These are phyloP conservation scores for Penicilliopsis zonata DNA, from an alignment of 495 filamentous ascomycete species.

Conservation along the genomic window DNA sequence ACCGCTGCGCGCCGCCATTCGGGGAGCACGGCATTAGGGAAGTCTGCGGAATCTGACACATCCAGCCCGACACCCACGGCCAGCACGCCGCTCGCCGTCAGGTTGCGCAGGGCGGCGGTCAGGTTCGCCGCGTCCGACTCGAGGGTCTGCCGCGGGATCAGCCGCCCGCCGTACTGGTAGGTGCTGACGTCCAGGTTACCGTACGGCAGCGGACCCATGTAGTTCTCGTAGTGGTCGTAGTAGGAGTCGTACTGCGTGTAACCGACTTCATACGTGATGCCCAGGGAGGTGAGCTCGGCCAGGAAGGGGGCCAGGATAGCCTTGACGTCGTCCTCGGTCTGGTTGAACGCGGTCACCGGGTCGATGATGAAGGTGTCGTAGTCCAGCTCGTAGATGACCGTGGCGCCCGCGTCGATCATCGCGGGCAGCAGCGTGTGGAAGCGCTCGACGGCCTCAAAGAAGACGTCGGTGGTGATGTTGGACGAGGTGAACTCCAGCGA, in stretches of 20 bases:
- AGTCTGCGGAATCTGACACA: constrained; percentile 28
- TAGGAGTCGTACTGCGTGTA: constrained; percentile 27
- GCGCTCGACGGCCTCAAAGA: constrained; percentile 25
- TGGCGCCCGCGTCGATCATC: constrained; percentile 41
- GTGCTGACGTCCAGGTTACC: constrained; percentile 31
- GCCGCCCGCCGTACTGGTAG: constrained; percentile 45
- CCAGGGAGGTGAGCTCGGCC: constrained; percentile 13
- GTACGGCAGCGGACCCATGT: constrained; percentile 28
- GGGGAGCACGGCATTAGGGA: constrained; percentile 43
- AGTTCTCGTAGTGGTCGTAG: constrained; percentile 31
- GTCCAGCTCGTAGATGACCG: constrained; percentile 37
- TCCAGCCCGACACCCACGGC: constrained; percentile 35
- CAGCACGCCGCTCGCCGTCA: constrained; percentile 27
- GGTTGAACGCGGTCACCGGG: constrained; percentile 23
- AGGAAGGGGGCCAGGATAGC: constrained; percentile 19
- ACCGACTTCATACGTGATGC: constrained; percentile 14
- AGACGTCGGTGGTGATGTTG: constrained; percentile 23
- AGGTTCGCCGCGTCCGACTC: constrained; percentile 35
- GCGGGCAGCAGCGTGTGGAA: constrained; percentile 28
- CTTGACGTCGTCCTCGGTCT: constrained; percentile 14
- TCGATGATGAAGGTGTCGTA: constrained; percentile 33
- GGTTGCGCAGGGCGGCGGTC: constrained; percentile 21
- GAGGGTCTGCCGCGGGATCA: constrained; percentile 41
- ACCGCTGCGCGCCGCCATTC: constrained; percentile 46
- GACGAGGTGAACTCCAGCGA: constrained; percentile 18